Evolutionary conservation across 768 basidiomycete genomes (phyloP), one percentile per base, ranked within the genome.

Genomic region (Lanmaoa rubissima): DNA sequence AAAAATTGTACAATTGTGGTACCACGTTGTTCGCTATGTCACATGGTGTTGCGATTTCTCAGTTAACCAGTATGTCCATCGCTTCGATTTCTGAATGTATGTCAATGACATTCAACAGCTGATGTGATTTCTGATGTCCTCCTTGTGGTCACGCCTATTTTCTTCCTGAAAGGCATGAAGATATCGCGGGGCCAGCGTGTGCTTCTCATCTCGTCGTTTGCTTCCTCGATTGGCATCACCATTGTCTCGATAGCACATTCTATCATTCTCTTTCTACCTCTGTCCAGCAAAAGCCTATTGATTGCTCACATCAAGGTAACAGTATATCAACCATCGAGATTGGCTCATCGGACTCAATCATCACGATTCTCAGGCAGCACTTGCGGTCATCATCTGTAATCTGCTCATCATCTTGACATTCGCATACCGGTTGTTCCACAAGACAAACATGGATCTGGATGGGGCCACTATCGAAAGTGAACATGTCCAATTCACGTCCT

Each of bases 181-280:
- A 43, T 71, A 43, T 47, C 58, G 4, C 44, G 51, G 14, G 46
- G 45, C 17, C 55, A 55, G 28, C 60, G 57, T 14, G 45, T 66
- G 17, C 40, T 69, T 13, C 48, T 67, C 19, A 0, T 63, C 38
- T 58, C 60, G 21, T 62, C 60, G 16, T 68, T 72, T 52, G 36
- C 62, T 34, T 58, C 57, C 31, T 63, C 65, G 26, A 51, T 68
- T n/a, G 41, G 58, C 35, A 68, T 70, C 48, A 61, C 62, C 38
- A 26, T 61, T 8, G 24, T 60, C 49, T 60, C 61, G 3, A 49
- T 65, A 24, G 45, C 43, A 2, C 62, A 66, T 14, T 53, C 53
- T 4, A 12, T 59, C 34, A 10, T 36, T 31, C 56, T 68, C 11
- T 59, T 62, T n/a, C 19, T 35, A 4, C 55, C 62, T 4, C 8